Evolutionary conservation across 495 filamentous ascomycete species (phyloP).

Genomic region (Aspergillus leporis): DNA sequence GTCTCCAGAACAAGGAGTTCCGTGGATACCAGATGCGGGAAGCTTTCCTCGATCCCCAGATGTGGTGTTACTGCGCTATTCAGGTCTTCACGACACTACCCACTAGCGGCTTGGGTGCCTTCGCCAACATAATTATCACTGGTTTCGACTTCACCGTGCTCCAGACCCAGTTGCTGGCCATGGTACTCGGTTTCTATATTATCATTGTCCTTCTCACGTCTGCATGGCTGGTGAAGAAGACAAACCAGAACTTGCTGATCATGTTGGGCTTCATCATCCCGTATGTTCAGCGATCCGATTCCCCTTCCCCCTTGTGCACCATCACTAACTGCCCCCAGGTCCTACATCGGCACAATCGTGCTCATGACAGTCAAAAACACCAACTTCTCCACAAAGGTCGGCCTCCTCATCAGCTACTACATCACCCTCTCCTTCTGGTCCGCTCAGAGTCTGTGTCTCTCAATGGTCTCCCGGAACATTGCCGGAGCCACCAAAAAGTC

Average conservation of each 20-base stretch:
- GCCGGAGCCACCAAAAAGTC: slow-evolving; percentile 70
- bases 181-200: slow-evolving; percentile 72
- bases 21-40: slow-evolving; percentile 48
- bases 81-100: slow-evolving; percentile 68
- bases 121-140: slow-evolving; percentile 61
- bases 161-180: slow-evolving; percentile 53
- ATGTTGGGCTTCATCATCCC: slow-evolving; percentile 67
- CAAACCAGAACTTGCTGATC: slow-evolving; percentile 60
- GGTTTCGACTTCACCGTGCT: slow-evolving; percentile 44
- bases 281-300: slow-evolving; percentile 36
- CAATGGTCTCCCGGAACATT: slow-evolving; percentile 64
- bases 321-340: slow-evolving; percentile 19
- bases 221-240: slow-evolving; percentile 64
- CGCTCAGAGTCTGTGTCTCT: slow-evolving; percentile 58
- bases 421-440: slow-evolving; percentile 58
- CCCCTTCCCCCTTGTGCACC: background rate
- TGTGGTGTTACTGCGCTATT: slow-evolving; percentile 51
- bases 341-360: slow-evolving; percentile 61
- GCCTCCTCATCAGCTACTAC: slow-evolving; percentile 63
- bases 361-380: slow-evolving; percentile 61
- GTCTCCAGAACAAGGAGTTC: slow-evolving; percentile 55
- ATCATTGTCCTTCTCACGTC: slow-evolving; percentile 64
- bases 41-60: slow-evolving; percentile 43
- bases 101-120: slow-evolving; percentile 65
- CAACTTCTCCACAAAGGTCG: slow-evolving; percentile 48